phyloP scores from a whole-genome alignment of 2,329 filamentous ascomycete species.

The Paraphaeosphaeria sporulosa region DNA sequence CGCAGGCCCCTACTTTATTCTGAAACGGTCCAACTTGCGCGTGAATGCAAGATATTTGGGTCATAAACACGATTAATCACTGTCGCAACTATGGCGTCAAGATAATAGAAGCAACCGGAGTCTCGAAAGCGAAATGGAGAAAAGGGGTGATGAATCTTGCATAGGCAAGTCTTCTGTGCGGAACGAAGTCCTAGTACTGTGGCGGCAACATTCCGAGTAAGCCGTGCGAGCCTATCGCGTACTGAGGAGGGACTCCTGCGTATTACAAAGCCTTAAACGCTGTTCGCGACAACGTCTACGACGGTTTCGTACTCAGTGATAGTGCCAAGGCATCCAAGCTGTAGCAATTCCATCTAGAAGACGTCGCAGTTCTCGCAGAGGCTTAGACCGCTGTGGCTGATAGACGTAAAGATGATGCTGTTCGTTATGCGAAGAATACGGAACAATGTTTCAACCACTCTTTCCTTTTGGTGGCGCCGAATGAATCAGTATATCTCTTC shows the following conservation, averaged over 20 bases:
- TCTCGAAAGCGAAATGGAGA: constrained; percentile 60
- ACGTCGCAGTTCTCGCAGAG: too few relatives aligned
- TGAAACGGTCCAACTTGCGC: constrained; percentile 57
- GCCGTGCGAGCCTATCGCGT: constrained; percentile 61
- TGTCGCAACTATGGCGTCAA: constrained; percentile 57
- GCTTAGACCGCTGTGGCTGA: too few relatives aligned
- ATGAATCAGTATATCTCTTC: too few relatives aligned
- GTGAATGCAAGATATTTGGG: constrained; percentile 66
- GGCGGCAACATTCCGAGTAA: constrained; percentile 65
- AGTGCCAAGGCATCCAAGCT: background rate
- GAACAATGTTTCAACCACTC: too few relatives aligned
- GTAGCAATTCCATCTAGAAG: too few relatives aligned
- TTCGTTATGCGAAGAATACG: too few relatives aligned
- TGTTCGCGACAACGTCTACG: constrained; percentile 23
- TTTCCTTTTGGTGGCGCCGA: too few relatives aligned
- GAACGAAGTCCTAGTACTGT: constrained; percentile 57
- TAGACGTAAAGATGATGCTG: too few relatives aligned
- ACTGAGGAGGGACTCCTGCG: constrained; percentile 44
- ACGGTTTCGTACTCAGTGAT: constrained; percentile 21
- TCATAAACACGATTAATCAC: constrained; percentile 59
- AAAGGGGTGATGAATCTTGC: constrained; percentile 57
- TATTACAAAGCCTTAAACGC: constrained; percentile 32
- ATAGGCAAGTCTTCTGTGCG: constrained; percentile 58
- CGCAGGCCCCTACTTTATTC: constrained; percentile 2
- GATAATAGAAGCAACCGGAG: constrained; percentile 59